Evolutionary conservation across 768 basidiomycete genomes (phyloP).

Genomic region (Amanita exitialis): DNA sequence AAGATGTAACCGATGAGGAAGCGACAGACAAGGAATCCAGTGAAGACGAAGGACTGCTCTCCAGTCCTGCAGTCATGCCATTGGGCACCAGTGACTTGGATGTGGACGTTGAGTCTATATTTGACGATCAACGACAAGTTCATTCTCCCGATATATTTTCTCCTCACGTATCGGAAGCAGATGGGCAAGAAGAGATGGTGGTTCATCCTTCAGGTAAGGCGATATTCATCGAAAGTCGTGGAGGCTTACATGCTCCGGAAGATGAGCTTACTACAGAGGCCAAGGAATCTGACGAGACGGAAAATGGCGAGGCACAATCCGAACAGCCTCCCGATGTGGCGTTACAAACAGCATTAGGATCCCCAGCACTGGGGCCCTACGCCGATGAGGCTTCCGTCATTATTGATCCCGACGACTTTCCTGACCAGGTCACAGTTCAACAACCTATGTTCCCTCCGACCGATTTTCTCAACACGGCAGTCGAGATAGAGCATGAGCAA

Average conservation of each 20-base stretch:
- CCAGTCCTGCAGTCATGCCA: conserved; percentile 10
- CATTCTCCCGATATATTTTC: not conserved
- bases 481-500: conserved; percentile 7
- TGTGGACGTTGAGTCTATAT: conserved; percentile 6
- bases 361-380: not conserved
- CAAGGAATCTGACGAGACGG: not conserved
- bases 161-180: not conserved
- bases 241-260: not conserved
- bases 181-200: not conserved
- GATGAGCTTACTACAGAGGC: not conserved
- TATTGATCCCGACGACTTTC: not conserved
- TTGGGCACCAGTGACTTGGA: conserved; percentile 20
- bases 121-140: not conserved
- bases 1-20: conserved; percentile 1
- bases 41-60: not conserved
- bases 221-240: not conserved
- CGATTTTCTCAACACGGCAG: not conserved
- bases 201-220: not conserved
- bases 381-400: not conserved
- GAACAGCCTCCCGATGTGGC: not conserved
- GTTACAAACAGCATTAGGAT: not conserved
- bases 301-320: not conserved
- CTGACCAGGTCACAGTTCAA: not conserved
- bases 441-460: not conserved
- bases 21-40: not conserved